phyloP scores from a whole-genome alignment of 306 rosid species.

The Carpinus viminea region DNA sequence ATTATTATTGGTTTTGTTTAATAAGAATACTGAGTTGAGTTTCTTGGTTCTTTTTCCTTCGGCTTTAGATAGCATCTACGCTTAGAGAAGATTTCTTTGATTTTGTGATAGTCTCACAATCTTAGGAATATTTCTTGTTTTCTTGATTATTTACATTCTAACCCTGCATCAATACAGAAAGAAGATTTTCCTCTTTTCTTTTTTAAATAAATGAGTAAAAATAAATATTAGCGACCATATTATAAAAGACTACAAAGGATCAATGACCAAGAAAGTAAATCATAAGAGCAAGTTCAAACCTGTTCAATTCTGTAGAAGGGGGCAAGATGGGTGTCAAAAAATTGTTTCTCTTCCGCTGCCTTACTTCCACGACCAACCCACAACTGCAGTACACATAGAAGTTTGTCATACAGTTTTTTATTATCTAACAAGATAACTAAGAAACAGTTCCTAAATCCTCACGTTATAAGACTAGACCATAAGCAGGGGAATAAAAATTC shows the following conservation, averaged over 20 bases:
- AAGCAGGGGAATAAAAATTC: background rate
- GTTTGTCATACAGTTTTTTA: background rate
- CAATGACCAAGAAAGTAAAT: slow-evolving; percentile 7
- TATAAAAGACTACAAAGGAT: background rate
- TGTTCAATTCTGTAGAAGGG: slow-evolving; percentile 98
- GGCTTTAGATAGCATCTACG: too few relatives aligned
- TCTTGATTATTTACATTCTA: too few relatives aligned
- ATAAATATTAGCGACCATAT: slow-evolving; percentile 10
- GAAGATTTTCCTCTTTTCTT: too few relatives aligned
- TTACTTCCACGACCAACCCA: slow-evolving; percentile 96
- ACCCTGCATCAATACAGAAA: too few relatives aligned
- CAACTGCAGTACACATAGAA: slow-evolving; percentile 55
- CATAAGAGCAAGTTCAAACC: slow-evolving; percentile 37
- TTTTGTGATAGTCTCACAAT: too few relatives aligned
- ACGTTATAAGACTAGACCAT: background rate
- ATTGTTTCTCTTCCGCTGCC: slow-evolving; percentile 91
- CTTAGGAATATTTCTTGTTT: too few relatives aligned
- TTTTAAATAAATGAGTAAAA: too few relatives aligned
- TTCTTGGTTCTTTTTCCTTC: too few relatives aligned
- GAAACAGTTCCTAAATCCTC: background rate
- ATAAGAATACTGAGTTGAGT: too few relatives aligned
- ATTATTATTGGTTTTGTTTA: too few relatives aligned
- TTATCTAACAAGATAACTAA: background rate
- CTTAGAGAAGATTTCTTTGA: too few relatives aligned
- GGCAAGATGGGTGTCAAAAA: slow-evolving; percentile 87